phyloP scores from a whole-genome alignment of 495 filamentous ascomycete genomes.

The Mytilinidion resinicola region DNA sequence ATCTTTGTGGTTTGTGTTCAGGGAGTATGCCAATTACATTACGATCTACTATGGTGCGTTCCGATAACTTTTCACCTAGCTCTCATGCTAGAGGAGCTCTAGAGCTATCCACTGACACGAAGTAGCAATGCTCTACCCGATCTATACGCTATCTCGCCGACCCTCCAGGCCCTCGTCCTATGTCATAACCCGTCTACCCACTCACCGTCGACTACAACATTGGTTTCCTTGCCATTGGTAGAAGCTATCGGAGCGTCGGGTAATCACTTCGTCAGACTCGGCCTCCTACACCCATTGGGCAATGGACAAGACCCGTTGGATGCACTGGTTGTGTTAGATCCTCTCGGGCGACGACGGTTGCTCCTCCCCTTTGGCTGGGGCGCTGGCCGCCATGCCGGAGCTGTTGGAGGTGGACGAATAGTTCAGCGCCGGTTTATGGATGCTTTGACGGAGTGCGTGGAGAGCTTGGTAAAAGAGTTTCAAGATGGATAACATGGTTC shows the following conservation, averaged over 20 bases:
- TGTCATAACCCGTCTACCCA: conserved; percentile 24
- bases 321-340: conserved; percentile 40
- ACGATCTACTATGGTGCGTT: conserved; percentile 25
- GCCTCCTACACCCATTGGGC: conserved; percentile 41
- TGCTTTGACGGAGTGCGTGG: conserved; percentile 32
- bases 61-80: not conserved
- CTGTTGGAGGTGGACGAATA: conserved; percentile 19
- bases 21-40: conserved; percentile 21
- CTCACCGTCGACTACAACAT: conserved; percentile 9
- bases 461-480: not conserved
- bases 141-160: conserved; percentile 15
- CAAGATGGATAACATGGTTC: too few species aligned
- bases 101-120: too few species aligned
- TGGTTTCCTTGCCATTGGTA: conserved; percentile 17
- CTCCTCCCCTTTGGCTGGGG: conserved; percentile 43
- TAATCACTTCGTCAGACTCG: conserved; percentile 30
- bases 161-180: conserved; percentile 25
- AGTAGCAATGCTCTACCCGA: conserved; percentile 12
- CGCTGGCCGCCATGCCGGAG: conserved; percentile 24
- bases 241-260: conserved; percentile 19
- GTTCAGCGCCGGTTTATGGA: conserved; percentile 27
- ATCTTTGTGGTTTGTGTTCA: conserved; percentile 23
- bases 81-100: not conserved
- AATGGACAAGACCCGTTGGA: conserved; percentile 39
- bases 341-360: conserved; percentile 31